These are phyloP conservation scores for Iris macrosiphon DNA, from an alignment of 106 monocot species.

Conservation along the genomic window DNA sequence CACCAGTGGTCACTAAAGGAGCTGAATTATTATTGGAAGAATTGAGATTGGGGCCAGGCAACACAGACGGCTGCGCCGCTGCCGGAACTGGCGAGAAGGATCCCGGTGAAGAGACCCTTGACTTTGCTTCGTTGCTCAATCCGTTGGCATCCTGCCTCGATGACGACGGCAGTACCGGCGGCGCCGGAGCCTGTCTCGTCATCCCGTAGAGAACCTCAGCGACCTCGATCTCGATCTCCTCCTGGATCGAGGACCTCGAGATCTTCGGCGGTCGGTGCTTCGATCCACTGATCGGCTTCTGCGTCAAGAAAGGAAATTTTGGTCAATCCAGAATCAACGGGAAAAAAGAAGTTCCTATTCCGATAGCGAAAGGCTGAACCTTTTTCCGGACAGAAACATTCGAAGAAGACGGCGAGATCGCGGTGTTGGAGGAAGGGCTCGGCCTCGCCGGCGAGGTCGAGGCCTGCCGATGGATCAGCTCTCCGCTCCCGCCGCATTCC, in stretches of 20 bases:
- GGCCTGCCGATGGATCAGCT: conserved; percentile 44
- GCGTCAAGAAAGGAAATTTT: background rate
- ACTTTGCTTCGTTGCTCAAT: conserved; percentile 31
- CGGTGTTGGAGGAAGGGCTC: conserved; percentile 36
- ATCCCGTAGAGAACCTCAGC: conserved; percentile 88
- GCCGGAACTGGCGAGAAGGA: conserved; percentile 21
- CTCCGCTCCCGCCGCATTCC: conserved; percentile 39
- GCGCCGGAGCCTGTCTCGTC: conserved; percentile 54
- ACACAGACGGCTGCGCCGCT: conserved; percentile 15
- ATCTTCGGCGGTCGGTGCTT: conserved; percentile 77
- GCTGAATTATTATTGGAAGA: conserved; percentile 11
- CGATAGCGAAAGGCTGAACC: conserved; percentile 20
- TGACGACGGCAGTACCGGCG: background rate
- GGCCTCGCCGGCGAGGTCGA: conserved; percentile 63
- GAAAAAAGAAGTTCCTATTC: no score
- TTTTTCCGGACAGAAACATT: conserved; percentile 63
- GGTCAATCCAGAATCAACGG: no score
- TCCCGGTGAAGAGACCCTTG: conserved; percentile 44
- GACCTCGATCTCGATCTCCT: conserved; percentile 91
- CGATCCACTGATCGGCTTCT: conserved; percentile 42
- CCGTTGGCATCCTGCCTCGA: conserved; percentile 40
- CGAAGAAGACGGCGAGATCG: conserved; percentile 77
- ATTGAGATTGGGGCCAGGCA: conserved; percentile 5
- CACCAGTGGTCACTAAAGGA: conserved; percentile 39
- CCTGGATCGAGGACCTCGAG: conserved; percentile 38